Percentiles rank a stretch among this genome's conserved stretches.
Evolutionary conservation across 225 moss, liverwort and hornwort genomes (phyloP).

Genomic region (Lunularia cruciata): DNA sequence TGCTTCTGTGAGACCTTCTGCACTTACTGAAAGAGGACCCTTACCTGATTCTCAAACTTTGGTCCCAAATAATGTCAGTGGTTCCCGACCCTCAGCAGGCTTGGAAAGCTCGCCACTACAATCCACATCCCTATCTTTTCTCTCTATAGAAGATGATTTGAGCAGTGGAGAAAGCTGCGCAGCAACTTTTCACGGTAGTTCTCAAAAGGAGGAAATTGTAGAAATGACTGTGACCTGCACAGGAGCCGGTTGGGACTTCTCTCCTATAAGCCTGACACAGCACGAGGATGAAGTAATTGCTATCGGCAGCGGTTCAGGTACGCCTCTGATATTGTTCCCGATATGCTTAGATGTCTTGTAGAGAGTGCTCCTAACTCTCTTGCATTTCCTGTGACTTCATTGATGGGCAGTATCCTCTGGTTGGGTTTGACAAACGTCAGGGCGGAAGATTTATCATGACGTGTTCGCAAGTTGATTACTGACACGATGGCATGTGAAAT

Average conservation of each 20-base stretch:
- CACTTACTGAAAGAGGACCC: not conserved
- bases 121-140: slow-evolving; percentile 21
- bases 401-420: too few relatives aligned
- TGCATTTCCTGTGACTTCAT: too few relatives aligned
- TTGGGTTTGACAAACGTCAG: too few relatives aligned
- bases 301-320: slow-evolving; percentile 14
- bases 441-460: too few relatives aligned
- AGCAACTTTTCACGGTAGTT: slow-evolving; percentile 1
- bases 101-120: slow-evolving; percentile 3
- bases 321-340: not conserved
- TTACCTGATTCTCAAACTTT: not conserved
- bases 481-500: not conserved
- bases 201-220: slow-evolving; percentile 25
- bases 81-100: slow-evolving; percentile 10
- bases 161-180: slow-evolving; percentile 23
- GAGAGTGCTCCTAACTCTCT: too few relatives aligned
- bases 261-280: slow-evolving; percentile 11
- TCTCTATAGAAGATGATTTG: slow-evolving; percentile 21
- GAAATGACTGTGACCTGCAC: slow-evolving; percentile 26
- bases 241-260: slow-evolving; percentile 21
- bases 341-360: too few relatives aligned
- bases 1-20: not conserved
- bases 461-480: not conserved
- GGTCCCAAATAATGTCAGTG: not conserved
- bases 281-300: slow-evolving; percentile 5